Evolutionary conservation across 1,139 yeast genomes (phyloP), one percentile per base, ranked within the genome.

Genomic region (Lodderomyces elongisporus): DNA sequence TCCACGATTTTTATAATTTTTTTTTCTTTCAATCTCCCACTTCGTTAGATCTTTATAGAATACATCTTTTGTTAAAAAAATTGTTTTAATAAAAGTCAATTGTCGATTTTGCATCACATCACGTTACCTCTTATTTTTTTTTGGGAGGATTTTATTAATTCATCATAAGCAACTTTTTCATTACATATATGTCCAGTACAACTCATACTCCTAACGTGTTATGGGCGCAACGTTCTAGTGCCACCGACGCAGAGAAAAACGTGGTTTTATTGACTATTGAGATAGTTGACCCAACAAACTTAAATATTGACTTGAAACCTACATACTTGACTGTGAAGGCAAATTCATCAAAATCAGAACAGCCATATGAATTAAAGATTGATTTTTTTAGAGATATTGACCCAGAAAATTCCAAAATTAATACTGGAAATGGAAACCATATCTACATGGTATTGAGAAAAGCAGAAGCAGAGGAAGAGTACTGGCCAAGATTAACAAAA

Each of bases 201-300:
- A n/a, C 27, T 8, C 17, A 30, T 15, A 35, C 45, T 32, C 65
- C 65, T 33, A 52, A 50, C 32, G 93, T 87, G 33, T 69, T 75
- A 55, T 91, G 98, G 98, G 97, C 98, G 15, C 98, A 91, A 66
- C 85, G 98, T 62, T 87, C 96, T 33, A 78, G 70, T 52, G 80
- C 70, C 14, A 62, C 69, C 5, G 95, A 80, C 25, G 74, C 75
- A 12, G 67, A 76, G 27, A 88, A 85, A 61, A 91, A 91, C 58
- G 55, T 87, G 27, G 51, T 91, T 32, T 83, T 72, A 54, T 60
- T 91, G 40, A 88, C 95, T 0, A 73, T 91, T 42, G 72, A 76
- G 41, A 77, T 85, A 25, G 73, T 79, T 30, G 95, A 89, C 54
- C 77, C 89, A 27, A 69, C 63, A 37, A 64, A 78, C 41, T 75